A percentile compares a stretch with the other conserved stretches of the same genome.
Evolutionary conservation across 2,329 filamentous ascomycete genomes (phyloP).

Genomic region (Gnomoniopsis sp.): DNA sequence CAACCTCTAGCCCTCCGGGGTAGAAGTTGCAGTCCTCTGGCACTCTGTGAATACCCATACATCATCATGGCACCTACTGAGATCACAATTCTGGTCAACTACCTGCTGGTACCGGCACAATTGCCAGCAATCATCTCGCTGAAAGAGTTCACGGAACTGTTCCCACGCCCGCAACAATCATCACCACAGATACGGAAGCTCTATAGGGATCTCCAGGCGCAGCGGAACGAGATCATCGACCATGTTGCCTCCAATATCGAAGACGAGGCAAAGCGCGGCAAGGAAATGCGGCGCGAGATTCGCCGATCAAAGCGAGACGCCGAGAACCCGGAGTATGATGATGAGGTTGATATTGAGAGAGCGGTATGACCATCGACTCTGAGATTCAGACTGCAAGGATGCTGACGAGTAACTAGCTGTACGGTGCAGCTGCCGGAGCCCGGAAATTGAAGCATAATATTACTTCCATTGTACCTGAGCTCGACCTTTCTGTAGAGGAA

Average conservation of each 20-base stretch:
- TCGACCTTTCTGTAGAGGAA: constrained; percentile 63
- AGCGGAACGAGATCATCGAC: constrained; percentile 68
- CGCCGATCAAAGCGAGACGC: constrained; percentile 49
- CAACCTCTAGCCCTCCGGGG: not conserved
- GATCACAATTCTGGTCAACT: constrained; percentile 69
- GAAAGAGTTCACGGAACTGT: constrained; percentile 71
- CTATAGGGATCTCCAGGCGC: constrained; percentile 75
- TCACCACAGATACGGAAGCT: constrained; percentile 67
- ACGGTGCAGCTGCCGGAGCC: constrained; percentile 56
- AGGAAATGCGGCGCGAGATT: constrained; percentile 55
- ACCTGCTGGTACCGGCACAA: constrained; percentile 72
- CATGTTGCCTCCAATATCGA: constrained; percentile 62
- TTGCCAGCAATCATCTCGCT: constrained; percentile 71
- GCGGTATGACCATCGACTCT: constrained; percentile 39
- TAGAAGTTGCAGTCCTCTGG: not conserved
- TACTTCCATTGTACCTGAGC: constrained; percentile 61
- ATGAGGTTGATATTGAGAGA: constrained; percentile 61
- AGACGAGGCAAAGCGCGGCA: constrained; percentile 60
- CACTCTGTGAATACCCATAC: not conserved
- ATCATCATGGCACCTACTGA: constrained; percentile 70
- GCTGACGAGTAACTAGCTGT: constrained; percentile 16
- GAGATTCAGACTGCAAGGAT: not conserved
- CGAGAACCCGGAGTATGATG: constrained; percentile 55
- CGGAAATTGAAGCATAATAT: constrained; percentile 56
- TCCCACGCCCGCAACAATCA: constrained; percentile 63